Conservation (phyloP, 768 basidiomycete genomes). For the Lentinula aciculospora region DNA sequence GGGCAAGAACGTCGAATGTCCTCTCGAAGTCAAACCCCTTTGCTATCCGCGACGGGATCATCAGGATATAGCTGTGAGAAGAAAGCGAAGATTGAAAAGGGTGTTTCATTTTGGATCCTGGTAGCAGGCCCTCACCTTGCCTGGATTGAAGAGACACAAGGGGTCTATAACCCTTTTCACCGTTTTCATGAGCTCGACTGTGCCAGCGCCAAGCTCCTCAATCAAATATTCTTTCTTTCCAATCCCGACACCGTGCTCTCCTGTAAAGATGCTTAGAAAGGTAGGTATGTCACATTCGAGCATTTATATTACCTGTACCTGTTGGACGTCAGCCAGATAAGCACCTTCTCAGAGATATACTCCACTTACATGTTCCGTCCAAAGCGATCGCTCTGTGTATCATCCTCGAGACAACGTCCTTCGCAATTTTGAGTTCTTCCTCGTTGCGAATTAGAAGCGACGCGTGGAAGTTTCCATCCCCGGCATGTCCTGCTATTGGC, state of each 20-base stretch:
- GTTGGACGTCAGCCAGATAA: not conserved
- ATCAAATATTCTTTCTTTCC: slow-evolving; percentile 81
- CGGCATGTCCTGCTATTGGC: slow-evolving; percentile 68
- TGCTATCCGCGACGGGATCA: not conserved
- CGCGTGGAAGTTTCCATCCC: slow-evolving; percentile 55
- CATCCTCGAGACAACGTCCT: slow-evolving; percentile 50
- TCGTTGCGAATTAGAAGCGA: slow-evolving; percentile 55
- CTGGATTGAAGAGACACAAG: slow-evolving; percentile 74
- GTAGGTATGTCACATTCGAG: not conserved
- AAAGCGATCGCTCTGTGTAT: slow-evolving; percentile 61
- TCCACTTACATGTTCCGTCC: slow-evolving; percentile 63
- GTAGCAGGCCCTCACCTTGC: slow-evolving; percentile 48
- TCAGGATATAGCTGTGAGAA: not conserved
- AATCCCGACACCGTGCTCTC: slow-evolving; percentile 85
- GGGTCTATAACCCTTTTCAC: slow-evolving; percentile 78
- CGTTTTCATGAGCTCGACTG: slow-evolving; percentile 78
- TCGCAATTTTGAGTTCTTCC: slow-evolving; percentile 38
- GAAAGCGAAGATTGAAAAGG: not conserved
- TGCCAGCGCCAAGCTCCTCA: slow-evolving; percentile 77
- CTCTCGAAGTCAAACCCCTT: not conserved
- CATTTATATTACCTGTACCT: slow-evolving; percentile 2
- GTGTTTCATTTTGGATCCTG: not conserved
- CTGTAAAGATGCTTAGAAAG: slow-evolving; percentile 28
- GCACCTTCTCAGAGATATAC: not conserved
- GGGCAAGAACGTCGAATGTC: not conserved